Evolutionary conservation across 2,329 filamentous ascomycete species (phyloP), one percentile per base, ranked within the genome.

Genomic region (Trichoderma koningiopsis): DNA sequence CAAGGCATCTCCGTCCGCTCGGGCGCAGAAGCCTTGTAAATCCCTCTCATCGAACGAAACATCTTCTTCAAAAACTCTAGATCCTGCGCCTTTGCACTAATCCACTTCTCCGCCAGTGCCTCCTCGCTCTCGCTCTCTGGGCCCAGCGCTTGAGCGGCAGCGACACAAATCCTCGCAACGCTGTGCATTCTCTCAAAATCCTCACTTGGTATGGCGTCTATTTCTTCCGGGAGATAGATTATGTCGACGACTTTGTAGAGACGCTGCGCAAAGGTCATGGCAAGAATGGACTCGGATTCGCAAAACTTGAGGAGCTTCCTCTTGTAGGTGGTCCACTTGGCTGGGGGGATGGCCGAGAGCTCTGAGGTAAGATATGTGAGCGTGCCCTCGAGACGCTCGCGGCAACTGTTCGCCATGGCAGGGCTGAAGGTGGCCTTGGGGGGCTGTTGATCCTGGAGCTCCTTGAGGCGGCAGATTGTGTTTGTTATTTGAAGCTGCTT

Each of bases 181-280:
- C 71, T 71, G 24, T 70, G 67, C 53, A 79, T 71, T 29, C 78
- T 73, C 1, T 71, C 68, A 74, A 74, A 78, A 19, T 78, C 71
- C 0, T 71, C 68, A 14, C 53, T 68, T 13, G 56, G 60, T 33
- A 79, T 68, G 4, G 74, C 74, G 8, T 52, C 68, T 40, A 74
- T 57, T 70, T 80, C 78, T 61, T 80, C 78, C 5, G 70, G 65
- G 5, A 77, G 29, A 22, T 73, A 78, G 5, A 76, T 65, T 22
- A 79, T 74, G 16, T 69, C 71, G 14, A 72, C 70, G 35, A 80
- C 71, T 22, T 67, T 73, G 2, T 35, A 40, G 3, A 77, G 72
- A 5, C 76, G 74, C 35, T 74, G 70, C 13, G 60, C 19, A 69
- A 74, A 76, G 24, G 68, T 52, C 65, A 75, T 70, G 8, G 19